These are phyloP conservation scores for Jackrogersella minutella DNA, from an alignment of 495 filamentous ascomycete genomes.

Conservation along the genomic window DNA sequence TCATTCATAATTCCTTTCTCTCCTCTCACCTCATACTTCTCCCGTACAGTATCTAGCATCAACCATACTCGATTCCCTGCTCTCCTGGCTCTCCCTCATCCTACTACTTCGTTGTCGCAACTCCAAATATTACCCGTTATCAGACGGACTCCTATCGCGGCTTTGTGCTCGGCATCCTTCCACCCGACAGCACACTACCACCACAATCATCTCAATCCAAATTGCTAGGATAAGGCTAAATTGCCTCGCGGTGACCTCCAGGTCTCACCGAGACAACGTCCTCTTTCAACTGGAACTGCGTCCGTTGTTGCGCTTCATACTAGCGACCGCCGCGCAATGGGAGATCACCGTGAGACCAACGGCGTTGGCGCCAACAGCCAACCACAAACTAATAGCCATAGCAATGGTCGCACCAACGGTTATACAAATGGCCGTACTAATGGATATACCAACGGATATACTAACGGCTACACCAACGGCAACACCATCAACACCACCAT, in stretches of 20 bases:
- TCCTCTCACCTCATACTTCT: conserved; percentile 20
- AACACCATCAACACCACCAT: no score
- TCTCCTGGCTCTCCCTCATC: conserved; percentile 10
- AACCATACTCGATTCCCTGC: conserved; percentile 8
- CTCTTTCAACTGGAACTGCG: neutral
- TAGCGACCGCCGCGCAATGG: conserved; percentile 19
- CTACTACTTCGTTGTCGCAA: conserved; percentile 23
- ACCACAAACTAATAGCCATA: conserved; percentile 10
- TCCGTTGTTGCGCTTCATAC: conserved; percentile 16
- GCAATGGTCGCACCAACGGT: conserved; percentile 14
- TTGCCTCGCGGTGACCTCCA: conserved; percentile 33
- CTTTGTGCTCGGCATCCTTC: conserved; percentile 27
- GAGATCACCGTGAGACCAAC: conserved; percentile 27
- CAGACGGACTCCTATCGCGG: conserved; percentile 4
- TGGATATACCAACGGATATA: conserved; percentile 1
- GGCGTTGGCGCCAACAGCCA: conserved; percentile 10
- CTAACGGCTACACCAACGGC: conserved; percentile 8
- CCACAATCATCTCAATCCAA: conserved; percentile 18
- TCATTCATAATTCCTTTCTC: conserved; percentile 1
- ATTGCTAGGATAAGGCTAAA: conserved; percentile 43
- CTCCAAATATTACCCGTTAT: conserved; percentile 14
- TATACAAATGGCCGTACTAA: conserved; percentile 16
- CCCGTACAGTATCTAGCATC: conserved; percentile 14
- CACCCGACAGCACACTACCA: conserved; percentile 26
- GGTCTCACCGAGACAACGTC: conserved; percentile 12